These are phyloP conservation scores for Colletotrichum endophyticum DNA, from an alignment of 2,329 filamentous ascomycete species.

Conservation along the genomic window DNA sequence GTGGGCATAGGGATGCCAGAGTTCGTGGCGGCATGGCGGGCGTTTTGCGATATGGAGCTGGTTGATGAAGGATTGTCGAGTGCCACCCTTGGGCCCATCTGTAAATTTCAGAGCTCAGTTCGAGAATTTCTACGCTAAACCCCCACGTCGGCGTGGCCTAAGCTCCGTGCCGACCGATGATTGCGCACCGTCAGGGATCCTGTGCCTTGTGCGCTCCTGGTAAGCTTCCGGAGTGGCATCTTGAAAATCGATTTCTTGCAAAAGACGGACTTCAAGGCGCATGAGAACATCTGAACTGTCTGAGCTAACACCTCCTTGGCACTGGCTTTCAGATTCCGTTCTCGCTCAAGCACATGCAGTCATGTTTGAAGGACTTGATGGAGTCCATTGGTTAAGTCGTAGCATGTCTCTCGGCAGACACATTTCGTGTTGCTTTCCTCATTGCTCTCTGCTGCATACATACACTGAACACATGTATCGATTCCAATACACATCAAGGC, in stretches of 20 bases:
- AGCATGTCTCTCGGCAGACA: background rate
- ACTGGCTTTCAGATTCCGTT: accelerated
- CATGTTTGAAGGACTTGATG: background rate
- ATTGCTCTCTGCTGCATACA: background rate
- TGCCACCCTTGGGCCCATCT: background rate
- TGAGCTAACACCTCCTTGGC: too few species aligned
- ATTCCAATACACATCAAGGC: background rate
- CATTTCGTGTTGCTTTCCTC: background rate
- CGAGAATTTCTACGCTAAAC: constrained; percentile 15
- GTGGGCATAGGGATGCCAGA: constrained; percentile 18
- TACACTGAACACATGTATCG: too few species aligned
- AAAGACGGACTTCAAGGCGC: background rate
- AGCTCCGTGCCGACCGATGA: constrained; percentile 15
- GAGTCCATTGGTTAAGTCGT: background rate
- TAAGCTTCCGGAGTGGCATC: background rate
- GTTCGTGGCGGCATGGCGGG: constrained; percentile 20
- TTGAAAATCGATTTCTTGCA: background rate
- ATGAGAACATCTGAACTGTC: too few species aligned
- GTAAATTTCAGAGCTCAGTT: constrained; percentile 14
- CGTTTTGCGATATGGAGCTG: background rate
- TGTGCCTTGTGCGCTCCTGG: background rate
- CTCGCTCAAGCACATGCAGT: background rate
- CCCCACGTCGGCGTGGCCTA: constrained; percentile 18
- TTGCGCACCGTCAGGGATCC: background rate
- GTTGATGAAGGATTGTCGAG: background rate